Evolutionary conservation across 2,329 filamentous ascomycete species (phyloP), one percentile per base, ranked within the genome.

Genomic region (Stagonosporopsis chrysanthemi): DNA sequence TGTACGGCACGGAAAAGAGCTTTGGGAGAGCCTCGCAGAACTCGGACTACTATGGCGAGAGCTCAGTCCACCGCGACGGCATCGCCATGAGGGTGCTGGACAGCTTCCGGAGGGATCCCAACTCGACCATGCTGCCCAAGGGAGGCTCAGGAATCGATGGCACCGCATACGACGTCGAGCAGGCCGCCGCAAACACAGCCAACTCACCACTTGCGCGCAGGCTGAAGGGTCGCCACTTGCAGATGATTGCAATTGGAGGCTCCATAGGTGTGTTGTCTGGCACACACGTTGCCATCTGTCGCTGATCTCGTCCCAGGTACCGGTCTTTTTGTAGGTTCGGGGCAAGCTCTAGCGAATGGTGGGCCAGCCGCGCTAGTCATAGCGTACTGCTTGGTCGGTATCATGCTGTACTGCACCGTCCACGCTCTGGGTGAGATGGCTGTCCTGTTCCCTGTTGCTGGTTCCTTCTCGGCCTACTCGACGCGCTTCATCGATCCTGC

Each of bases 371-470:
- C 73, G 12, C 62, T 76, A 41, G 67, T 76, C 28, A 75, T 76
- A 35, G 63, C 68, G 29, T 76, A 75, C 65, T 75, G 69, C 56
- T 84, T 96, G 59, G 88, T 96, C 61, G 92, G 92, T 36, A 78
- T 86, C 69, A 96, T 97, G 92, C 78, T 97, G 63, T 97, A 92
- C 78, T 95, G 90, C 74, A 97, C 92, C 1, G 90, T 96, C 29
- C 93, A 97, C 71, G 92, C 92, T 0, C 82, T 98, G 24, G 94
- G 94, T 61, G 94, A 98, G 77, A 86, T 98, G 77, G 91, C 93
- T 15, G 92, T 97, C 17, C 79, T 92, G 12, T 97, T 94, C 67
- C 94, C 94, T 3, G 90, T 97, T 23, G 90, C 93, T 22, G 94
- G 94, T 53, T 96, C 92, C 3, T 98, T 97, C 73, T 91, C 92